Conservation (phyloP, 176 grass and related monocot species). For the Raddia guianensis region DNA sequence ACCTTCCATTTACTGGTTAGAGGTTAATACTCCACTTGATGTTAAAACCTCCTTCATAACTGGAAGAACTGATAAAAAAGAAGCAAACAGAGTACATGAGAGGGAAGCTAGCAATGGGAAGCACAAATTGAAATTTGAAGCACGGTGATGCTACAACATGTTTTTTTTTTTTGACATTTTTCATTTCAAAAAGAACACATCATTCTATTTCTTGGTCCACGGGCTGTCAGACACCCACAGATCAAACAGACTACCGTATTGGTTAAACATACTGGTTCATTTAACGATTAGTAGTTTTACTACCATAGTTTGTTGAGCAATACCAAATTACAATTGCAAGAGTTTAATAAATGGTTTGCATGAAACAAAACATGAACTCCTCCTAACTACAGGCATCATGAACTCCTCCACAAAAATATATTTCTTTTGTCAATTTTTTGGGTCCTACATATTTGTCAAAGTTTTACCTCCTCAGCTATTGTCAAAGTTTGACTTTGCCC, state of each 20-base stretch:
- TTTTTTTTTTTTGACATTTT: background rate
- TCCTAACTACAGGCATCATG: no score
- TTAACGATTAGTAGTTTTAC: background rate
- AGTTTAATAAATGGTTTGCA: background rate
- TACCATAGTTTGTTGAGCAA: background rate
- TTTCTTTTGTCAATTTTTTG: no score
- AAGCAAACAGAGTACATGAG: conserved; percentile 24
- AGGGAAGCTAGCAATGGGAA: background rate
- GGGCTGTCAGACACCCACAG: background rate
- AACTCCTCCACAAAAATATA: no score
- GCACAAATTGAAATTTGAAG: background rate
- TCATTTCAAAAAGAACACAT: background rate
- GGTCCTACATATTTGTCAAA: no score
- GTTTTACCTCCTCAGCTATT: no score
- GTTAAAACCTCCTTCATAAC: conserved; percentile 80
- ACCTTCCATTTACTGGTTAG: conserved; percentile 98
- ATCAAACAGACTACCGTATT: background rate
- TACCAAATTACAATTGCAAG: background rate
- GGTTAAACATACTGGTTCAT: background rate
- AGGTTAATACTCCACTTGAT: conserved; percentile 62
- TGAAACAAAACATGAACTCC: background rate
- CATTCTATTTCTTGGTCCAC: background rate
- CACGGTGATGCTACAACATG: background rate
- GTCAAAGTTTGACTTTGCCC: no score
- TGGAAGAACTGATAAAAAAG: conserved; percentile 58